Evolutionary conservation across 2,329 filamentous ascomycete species (phyloP), one percentile per base, ranked within the genome.

Genomic region (Aspergillus sp.): DNA sequence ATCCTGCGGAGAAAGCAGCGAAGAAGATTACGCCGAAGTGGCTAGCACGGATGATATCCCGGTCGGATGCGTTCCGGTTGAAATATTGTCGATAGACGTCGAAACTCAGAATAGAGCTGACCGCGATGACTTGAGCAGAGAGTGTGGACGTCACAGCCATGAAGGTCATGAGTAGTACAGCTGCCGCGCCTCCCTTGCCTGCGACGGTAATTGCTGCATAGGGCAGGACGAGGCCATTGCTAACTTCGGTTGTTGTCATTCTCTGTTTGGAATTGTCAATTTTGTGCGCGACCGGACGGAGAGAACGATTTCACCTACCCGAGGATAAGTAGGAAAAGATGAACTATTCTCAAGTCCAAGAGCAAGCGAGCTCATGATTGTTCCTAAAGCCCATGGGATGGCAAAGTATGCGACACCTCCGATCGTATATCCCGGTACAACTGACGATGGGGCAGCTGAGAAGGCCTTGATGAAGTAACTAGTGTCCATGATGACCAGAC

Each of bases 381-480:
- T 84, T 1, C 82, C 82, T 0, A 85, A 71, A 1, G 77, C 78
- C 81, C 81, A 84, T 0, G 83, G 82, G 11, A 85, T 82, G 0
- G 80, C 78, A 54, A 85, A 85, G 59, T 83, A 85, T 0, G 81
- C 77, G 14, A 84, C 78, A 0, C 82, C 82, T 0, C 82, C 83
- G 12, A 84, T 70, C 3, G 78, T 75, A 58, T 85, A 85, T 0
- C 82, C 82, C 0, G 81, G 82, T 0, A 84, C 81, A 0, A 81
- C 81, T 0, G 82, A 78, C 1, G 77, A 71, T 0, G 77, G 80
- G 0, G 73, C 76, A 3, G 76, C 81, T 0, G 81, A 79, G 63
- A 85, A 83, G 0, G 81, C 81, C 60, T 84, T 83, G 62, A 81
- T 78, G 53, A 82, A 84, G 68, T 82, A 84, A 26, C 80, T 80